Evolutionary conservation across 2,329 filamentous ascomycete genomes (phyloP), one percentile per base, ranked within the genome.

Genomic region (Diaporthe velutina): DNA sequence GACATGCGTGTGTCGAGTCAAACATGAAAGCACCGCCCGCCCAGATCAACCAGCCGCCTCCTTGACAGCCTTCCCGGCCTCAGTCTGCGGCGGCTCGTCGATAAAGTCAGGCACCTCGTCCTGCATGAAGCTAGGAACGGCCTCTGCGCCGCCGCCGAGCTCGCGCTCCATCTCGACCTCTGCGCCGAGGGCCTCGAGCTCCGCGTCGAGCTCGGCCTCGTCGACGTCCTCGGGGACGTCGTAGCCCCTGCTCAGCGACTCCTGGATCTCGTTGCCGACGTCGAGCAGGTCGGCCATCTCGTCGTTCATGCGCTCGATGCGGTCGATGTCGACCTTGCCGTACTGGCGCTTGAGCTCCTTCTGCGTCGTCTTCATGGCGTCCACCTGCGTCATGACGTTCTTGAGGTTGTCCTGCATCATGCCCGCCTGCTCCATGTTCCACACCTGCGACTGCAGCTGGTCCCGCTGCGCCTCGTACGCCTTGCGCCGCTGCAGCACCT

Each of bases 321-420:
- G 95, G 85, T 98, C 97, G 72, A 99, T 93, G 81, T 99, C 94
- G 78, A 99, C 94, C 88, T 98, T 98, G 79, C 96, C 96, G 82
- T 98, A 98, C 88, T 98, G 96, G 84, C 95, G 94, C 82, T 92
- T 92, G 77, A 99, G 90, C 80, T 95, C 93, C 86, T 98, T 98
- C 80, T 97, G 98, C 33, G 96, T 98, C 2, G 94, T 95, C 90
- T 98, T 97, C 91, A 99, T 96, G 15, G 96, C 96, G 83, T 98
- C 96, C 58, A 98, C 96, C 38, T 97, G 98, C 25, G 95, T 97
- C 96, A 98, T 98, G 77, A 97, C 96, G 84, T 98, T 98, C 84
- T 97, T 97, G 71, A 99, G 90, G 82, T 98, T 98, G 86, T 98
- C 96, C 86, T 98, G 95, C 96, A 98, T 98, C 90, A 96, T 97